Conservation (phyloP, 2,329 filamentous ascomycete genomes). For the Fusarium papillatum region DNA sequence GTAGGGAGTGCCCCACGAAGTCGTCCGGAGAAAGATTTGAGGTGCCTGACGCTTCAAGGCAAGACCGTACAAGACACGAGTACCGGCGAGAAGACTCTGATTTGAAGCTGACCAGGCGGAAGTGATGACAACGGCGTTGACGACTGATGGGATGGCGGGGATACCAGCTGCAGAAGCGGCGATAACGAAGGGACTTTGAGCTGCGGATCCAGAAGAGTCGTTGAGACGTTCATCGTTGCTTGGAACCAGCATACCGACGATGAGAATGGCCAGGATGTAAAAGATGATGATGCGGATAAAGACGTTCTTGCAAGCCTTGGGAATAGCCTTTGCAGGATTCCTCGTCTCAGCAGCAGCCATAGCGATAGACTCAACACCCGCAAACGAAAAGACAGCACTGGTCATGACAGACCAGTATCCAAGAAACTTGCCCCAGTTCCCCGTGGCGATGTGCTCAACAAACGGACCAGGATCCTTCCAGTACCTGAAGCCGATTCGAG, state of each 20-base stretch:
- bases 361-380: conserved; percentile 74
- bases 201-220: conserved; percentile 59
- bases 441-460: conserved; percentile 72
- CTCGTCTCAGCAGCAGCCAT: conserved; percentile 73
- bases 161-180: conserved; percentile 78
- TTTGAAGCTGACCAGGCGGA: conserved; percentile 80
- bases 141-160: conserved; percentile 75
- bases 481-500: conserved; percentile 41
- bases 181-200: conserved; percentile 74
- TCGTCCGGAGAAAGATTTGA: conserved; percentile 69
- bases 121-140: conserved; percentile 83
- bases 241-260: conserved; percentile 77
- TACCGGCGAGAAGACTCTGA: conserved; percentile 72
- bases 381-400: conserved; percentile 77
- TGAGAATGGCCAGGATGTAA: conserved; percentile 77
- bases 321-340: conserved; percentile 67
- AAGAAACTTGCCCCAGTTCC: conserved; percentile 73
- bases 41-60: conserved; percentile 72
- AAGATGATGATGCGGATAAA: conserved; percentile 71
- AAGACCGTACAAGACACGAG: conserved; percentile 70
- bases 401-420: conserved; percentile 75
- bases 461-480: conserved; percentile 74
- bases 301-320: conserved; percentile 67
- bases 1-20: conserved; percentile 73
- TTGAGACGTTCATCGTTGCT: conserved; percentile 68